Evolutionary conservation across 306 rosid genomes (phyloP).

Genomic region (Glycyrrhiza uralensis): DNA sequence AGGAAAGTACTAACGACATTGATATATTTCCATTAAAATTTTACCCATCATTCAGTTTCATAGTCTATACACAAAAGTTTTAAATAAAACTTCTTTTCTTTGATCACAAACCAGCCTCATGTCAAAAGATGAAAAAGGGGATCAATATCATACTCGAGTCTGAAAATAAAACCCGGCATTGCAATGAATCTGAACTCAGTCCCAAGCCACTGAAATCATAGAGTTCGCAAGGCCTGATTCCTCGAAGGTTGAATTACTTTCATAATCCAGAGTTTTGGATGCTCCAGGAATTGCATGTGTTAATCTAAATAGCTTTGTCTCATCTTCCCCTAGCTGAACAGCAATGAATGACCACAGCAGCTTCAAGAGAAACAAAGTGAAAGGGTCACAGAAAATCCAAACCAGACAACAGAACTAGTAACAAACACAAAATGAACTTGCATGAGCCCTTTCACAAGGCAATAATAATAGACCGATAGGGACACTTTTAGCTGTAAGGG

Average conservation of each 20-base stretch:
- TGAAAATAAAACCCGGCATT: conserved; percentile 2
- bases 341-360: conserved; percentile 90
- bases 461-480: too few species aligned
- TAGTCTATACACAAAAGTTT: conserved; percentile 32
- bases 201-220: conserved; percentile 95
- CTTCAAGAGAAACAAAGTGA: conserved; percentile 49
- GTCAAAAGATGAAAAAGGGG: conserved; percentile 13
- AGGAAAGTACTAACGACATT: not conserved
- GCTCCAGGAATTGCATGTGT: conserved; percentile 93
- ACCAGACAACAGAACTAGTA: not conserved
- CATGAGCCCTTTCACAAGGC: not conserved
- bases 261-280: conserved; percentile 58
- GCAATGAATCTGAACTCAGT: conserved; percentile 44
- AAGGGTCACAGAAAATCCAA: not conserved
- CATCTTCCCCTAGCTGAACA: conserved; percentile 61
- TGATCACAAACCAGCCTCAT: conserved; percentile 25
- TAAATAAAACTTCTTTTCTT: conserved; percentile 11
- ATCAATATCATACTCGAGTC: conserved; percentile 20
- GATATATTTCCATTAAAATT: conserved; percentile 28
- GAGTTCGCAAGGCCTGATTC: conserved; percentile 92
- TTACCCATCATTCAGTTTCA: conserved; percentile 23
- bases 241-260: conserved; percentile 51
- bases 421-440: not conserved
- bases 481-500: too few species aligned
- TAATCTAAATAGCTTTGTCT: conserved; percentile 57